Evolutionary conservation across 768 basidiomycete genomes (phyloP), one percentile per base, ranked within the genome.

Genomic region (Suillus clintonianus): DNA sequence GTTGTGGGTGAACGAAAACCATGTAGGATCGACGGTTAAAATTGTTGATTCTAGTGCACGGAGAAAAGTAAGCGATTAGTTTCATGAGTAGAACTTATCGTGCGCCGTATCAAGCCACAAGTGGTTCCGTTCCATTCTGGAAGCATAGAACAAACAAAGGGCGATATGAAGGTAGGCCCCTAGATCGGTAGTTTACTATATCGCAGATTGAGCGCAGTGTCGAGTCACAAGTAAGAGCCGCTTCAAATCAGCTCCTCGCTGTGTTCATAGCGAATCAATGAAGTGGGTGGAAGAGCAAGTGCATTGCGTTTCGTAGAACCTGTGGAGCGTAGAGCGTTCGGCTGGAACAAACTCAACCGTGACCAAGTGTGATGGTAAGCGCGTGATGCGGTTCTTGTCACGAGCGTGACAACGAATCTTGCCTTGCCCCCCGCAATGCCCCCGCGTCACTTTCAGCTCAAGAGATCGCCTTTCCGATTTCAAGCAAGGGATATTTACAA

Each of bases 41-140:
- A 39, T 37, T 17, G 15, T 39, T 39, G 55, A 56, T 56, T 57
- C 56, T 57, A 57, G 56, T 57, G 27, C 56, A 57, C 56, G 34
- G 10, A 24, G 15, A 39, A 57, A 41, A 57, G 39, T 41, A 57
- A 57, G 56, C 56, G 56, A 57, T 30, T 41, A 39, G 34, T 50
- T 39, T 50, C 61, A 39, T 45, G 60, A 62, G 59, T 59, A 39
- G 59, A 63, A 62, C 62, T 53, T 53, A 73, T 67, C 67, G 19
- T 53, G 54, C 50, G 51, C 57, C 48, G 58, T 22, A 53, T 45
- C 47, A 32, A 51, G 50, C 37, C 34, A 43, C 34, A 54, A 53
- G 50, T 42, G 58, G 19, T 75, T 74, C 71, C 48, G 67, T 74
- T 74, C 74, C 75, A 76, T 74, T 74, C 43, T 27, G 72, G 74